phyloP scores from a whole-genome alignment of 2,329 filamentous ascomycete genomes.

The Chaetomium strumarium region DNA sequence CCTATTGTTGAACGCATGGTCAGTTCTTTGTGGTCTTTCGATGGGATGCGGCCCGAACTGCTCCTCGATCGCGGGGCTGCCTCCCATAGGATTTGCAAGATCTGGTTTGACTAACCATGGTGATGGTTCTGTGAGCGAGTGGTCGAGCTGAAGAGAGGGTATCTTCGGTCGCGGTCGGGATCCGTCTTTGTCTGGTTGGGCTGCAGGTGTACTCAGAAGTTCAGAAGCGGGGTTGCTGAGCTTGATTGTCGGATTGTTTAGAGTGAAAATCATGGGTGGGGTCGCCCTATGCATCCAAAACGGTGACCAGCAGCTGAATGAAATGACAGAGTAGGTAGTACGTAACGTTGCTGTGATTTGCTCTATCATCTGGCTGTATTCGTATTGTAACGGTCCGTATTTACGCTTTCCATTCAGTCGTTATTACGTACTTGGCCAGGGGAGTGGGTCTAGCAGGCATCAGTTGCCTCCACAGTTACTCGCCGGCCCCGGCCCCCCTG shows the following conservation, averaged over 20 bases:
- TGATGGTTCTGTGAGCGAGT: conserved; percentile 7
- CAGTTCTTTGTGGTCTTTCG: conserved; percentile 16
- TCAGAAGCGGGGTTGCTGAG: conserved; percentile 14
- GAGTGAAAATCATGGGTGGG: no score
- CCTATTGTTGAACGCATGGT: conserved; percentile 47
- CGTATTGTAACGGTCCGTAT: no score
- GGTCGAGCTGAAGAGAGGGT: neutral
- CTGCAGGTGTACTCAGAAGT: conserved; percentile 10
- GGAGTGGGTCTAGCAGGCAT: no score
- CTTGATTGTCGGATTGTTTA: conserved; percentile 15
- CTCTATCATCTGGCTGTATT: no score
- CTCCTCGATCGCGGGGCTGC: conserved; percentile 23
- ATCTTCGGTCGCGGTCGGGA: conserved; percentile 2
- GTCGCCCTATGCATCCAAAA: no score
- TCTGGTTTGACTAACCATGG: conserved; percentile 19
- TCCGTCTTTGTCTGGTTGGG: no score
- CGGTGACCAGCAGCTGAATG: conserved; percentile 5
- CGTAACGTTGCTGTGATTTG: no score
- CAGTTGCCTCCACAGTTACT: no score
- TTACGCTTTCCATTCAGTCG: no score
- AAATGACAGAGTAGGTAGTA: conserved; percentile 7
- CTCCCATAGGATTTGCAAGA: conserved; percentile 3
- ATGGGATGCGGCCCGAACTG: conserved; percentile 13
- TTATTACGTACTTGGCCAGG: no score
- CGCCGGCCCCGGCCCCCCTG: no score